These are phyloP conservation scores for Teunomyces stri DNA, from an alignment of 805 yeast species.

Conservation along the genomic window DNA sequence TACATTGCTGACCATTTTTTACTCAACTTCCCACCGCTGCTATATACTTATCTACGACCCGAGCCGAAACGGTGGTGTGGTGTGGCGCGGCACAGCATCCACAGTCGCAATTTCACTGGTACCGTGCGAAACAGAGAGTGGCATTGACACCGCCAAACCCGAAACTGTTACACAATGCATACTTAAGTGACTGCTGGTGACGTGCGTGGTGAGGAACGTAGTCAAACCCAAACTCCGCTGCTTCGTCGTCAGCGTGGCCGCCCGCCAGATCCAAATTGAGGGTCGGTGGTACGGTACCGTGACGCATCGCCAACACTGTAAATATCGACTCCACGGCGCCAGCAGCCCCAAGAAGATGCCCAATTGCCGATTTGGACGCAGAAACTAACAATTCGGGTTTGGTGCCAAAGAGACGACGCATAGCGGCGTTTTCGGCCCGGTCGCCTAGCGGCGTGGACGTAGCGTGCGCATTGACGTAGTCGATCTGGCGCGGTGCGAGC, in stretches of 20 bases:
- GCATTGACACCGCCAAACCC: slow-evolving; percentile 98
- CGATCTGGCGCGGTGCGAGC: slow-evolving; percentile 49
- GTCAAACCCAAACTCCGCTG: slow-evolving; percentile 48
- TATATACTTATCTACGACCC: background rate
- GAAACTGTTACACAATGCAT: slow-evolving; percentile 84
- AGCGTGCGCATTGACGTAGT: slow-evolving; percentile 93
- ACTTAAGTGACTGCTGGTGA: slow-evolving; percentile 33
- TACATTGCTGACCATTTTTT: too few species aligned
- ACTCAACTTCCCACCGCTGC: too few species aligned
- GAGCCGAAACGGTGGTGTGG: background rate
- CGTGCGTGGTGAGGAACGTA: slow-evolving; percentile 54
- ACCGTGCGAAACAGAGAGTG: slow-evolving; percentile 49
- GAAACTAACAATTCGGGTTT: slow-evolving; percentile 49
- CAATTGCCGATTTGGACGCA: slow-evolving; percentile 89
- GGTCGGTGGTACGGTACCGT: slow-evolving; percentile 72
- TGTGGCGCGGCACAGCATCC: background rate
- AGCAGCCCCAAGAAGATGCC: slow-evolving; percentile 94
- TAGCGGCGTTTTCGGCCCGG: slow-evolving; percentile 78
- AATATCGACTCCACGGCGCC: slow-evolving; percentile 91
- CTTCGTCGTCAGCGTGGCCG: slow-evolving; percentile 43
- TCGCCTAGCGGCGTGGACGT: slow-evolving; percentile 92
- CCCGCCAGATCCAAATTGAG: slow-evolving; percentile 61
- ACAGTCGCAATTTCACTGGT: background rate
- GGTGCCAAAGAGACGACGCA: slow-evolving; percentile 48
- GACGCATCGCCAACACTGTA: slow-evolving; percentile 62